These are phyloP conservation scores for Xylaria digitata DNA, from an alignment of 2,329 filamentous ascomycete species.

Conservation along the genomic window DNA sequence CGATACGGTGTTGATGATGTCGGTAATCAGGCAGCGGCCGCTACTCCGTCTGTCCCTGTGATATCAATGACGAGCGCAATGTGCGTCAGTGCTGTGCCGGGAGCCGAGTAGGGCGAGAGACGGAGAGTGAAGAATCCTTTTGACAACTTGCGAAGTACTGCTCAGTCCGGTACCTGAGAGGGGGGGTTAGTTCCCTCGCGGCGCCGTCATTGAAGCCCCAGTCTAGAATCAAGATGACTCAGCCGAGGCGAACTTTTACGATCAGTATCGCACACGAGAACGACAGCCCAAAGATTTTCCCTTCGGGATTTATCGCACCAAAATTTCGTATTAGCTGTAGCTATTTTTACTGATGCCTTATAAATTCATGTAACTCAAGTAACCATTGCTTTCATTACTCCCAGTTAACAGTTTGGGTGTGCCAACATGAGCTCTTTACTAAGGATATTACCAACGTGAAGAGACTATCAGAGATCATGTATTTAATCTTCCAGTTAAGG, in stretches of 20 bases:
- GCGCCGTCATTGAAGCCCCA: not conserved
- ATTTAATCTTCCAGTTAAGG: not conserved
- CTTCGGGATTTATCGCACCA: not conserved
- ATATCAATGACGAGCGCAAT: not conserved
- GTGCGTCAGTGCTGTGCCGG: not conserved
- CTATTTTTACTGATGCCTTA: slow-evolving; percentile 4
- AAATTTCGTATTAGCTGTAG: slow-evolving; percentile 3
- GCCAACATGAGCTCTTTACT: not conserved
- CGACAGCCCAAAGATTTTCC: slow-evolving; percentile 6
- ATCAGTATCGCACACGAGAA: slow-evolving; percentile 5
- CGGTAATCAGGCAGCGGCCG: not conserved
- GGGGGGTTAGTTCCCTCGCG: not conserved
- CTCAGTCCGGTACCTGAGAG: slow-evolving; percentile 1
- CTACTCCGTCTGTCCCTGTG: not conserved
- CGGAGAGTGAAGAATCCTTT: not conserved
- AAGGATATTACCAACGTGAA: not conserved
- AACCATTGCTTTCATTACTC: not conserved
- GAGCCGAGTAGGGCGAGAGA: not conserved
- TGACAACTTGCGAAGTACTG: not conserved
- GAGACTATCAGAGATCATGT: not conserved
- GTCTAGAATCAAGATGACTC: not conserved
- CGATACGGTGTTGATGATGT: not conserved
- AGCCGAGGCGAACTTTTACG: not conserved
- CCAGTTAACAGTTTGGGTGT: not conserved
- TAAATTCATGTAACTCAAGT: slow-evolving; percentile 13